A percentile compares a stretch with the other conserved stretches of the same genome.
These are phyloP conservation scores for Candida patagonica DNA, from an alignment of 805 yeast species.

Conservation along the genomic window DNA sequence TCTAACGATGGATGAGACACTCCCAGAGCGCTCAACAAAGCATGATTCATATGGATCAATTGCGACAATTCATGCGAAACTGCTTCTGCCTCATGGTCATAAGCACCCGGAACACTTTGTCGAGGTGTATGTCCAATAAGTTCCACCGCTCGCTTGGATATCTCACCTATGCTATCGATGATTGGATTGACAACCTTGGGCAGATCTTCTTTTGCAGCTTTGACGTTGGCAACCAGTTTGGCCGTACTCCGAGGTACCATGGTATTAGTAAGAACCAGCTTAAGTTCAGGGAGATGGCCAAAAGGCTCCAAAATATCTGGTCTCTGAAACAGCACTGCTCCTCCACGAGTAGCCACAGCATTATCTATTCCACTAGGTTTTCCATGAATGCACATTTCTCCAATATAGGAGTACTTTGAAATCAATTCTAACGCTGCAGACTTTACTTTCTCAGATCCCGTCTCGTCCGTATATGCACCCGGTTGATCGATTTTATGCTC, in stretches of 20 bases:
- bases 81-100: slow-evolving; percentile 17
- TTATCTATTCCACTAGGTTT: slow-evolving; percentile 96
- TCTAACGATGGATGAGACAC: slow-evolving; percentile 93
- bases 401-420: slow-evolving; percentile 82
- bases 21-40: slow-evolving; percentile 72
- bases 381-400: slow-evolving; percentile 93
- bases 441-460: slow-evolving; percentile 21
- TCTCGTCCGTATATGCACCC: not conserved
- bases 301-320: slow-evolving; percentile 48
- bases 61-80: slow-evolving; percentile 37
- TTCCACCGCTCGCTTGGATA: slow-evolving; percentile 65
- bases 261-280: slow-evolving; percentile 73
- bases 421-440: no score
- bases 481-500: slow-evolving; percentile 8
- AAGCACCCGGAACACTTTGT: slow-evolving; percentile 28
- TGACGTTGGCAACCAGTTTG: slow-evolving; percentile 68
- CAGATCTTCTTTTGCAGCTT: slow-evolving; percentile 40
- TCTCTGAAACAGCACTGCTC: slow-evolving; percentile 86
- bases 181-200: slow-evolving; percentile 51
- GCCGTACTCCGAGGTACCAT: slow-evolving; percentile 84
- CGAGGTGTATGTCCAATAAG: slow-evolving; percentile 45
- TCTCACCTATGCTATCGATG: slow-evolving; percentile 64
- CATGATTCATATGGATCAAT: slow-evolving; percentile 76
- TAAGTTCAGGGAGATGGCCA: slow-evolving; percentile 64
- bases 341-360: slow-evolving; percentile 92